phyloP scores from a whole-genome alignment of 2,329 filamentous ascomycete genomes.

The Didymella segeticola region DNA sequence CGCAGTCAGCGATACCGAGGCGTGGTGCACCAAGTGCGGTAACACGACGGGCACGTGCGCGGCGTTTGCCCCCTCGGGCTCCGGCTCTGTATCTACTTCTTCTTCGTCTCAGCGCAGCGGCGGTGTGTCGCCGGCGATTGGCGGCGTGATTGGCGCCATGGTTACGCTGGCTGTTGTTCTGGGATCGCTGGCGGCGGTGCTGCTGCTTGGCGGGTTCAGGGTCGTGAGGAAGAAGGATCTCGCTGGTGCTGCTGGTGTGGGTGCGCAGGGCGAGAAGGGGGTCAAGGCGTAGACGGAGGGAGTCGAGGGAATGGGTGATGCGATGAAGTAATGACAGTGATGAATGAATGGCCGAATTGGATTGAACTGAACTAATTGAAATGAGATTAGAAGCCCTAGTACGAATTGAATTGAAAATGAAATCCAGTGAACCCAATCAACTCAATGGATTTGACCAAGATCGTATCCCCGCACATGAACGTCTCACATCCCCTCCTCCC shows the following conservation, averaged over 20 bases:
- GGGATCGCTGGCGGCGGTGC: slow-evolving; percentile 58
- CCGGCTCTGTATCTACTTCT: slow-evolving; percentile 11
- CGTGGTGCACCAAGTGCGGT: slow-evolving; percentile 80
- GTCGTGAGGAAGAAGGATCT: slow-evolving; percentile 63
- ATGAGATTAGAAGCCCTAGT: too few species aligned
- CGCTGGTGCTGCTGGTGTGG: slow-evolving; percentile 6
- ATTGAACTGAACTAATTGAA: too few species aligned
- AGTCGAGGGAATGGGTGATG: background rate
- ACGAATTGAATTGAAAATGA: too few species aligned
- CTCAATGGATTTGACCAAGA: too few species aligned
- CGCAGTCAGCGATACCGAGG: slow-evolving; percentile 66
- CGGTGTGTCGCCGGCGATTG: slow-evolving; percentile 72
- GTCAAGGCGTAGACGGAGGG: slow-evolving; percentile 20
- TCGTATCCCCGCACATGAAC: too few species aligned
- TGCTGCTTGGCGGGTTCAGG: slow-evolving; percentile 64
- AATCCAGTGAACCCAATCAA: too few species aligned
- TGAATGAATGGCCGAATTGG: too few species aligned
- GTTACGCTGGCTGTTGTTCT: slow-evolving; percentile 71
- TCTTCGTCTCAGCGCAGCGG: slow-evolving; percentile 13
- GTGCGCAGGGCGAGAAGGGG: background rate
- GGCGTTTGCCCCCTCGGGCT: slow-evolving; percentile 44
- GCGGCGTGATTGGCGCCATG: slow-evolving; percentile 79
- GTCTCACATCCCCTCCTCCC: too few species aligned
- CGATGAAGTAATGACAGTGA: too few species aligned
- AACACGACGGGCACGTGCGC: slow-evolving; percentile 74